Conservation (phyloP, 108 stramenopile species). For the Seminavis robusta region DNA sequence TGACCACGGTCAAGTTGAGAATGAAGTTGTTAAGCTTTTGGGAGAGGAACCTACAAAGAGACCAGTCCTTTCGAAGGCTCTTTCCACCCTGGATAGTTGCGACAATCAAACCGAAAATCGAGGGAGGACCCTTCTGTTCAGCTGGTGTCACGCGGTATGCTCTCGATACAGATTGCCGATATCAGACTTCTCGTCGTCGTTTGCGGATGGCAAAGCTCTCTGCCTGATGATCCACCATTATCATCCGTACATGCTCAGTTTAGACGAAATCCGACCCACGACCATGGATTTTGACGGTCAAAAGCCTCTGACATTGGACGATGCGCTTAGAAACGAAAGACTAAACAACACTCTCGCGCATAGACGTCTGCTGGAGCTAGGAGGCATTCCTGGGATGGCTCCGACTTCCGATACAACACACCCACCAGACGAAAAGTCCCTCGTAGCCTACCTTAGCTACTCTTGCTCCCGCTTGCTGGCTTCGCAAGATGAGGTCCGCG, state of each 20-base stretch:
- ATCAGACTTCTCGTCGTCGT: constrained; percentile 71
- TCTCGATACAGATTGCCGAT: constrained; percentile 64
- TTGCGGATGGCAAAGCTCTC: constrained; percentile 83
- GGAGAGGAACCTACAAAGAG: not conserved
- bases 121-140: constrained; percentile 53
- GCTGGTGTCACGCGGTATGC: constrained; percentile 84
- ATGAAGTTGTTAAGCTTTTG: constrained; percentile 37
- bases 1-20: constrained; percentile 20
- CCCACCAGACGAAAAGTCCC: constrained; percentile 76
- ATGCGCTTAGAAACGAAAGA: constrained; percentile 54
- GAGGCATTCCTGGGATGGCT: constrained; percentile 85
- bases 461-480: constrained; percentile 86
- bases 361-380: constrained; percentile 58
- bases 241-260: constrained; percentile 67
- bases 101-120: not conserved
- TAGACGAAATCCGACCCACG: constrained; percentile 52
- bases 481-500: constrained; percentile 74
- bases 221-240: constrained; percentile 91
- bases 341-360: constrained; percentile 58
- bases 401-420: constrained; percentile 59
- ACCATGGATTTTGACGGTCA: constrained; percentile 5
- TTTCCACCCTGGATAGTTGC: not conserved
- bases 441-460: constrained; percentile 77
- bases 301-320: constrained; percentile 6
- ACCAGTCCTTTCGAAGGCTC: not conserved